These are phyloP conservation scores for Echeveria elegans DNA, from an alignment of 164 flowering plant genomes.

Conservation along the genomic window DNA sequence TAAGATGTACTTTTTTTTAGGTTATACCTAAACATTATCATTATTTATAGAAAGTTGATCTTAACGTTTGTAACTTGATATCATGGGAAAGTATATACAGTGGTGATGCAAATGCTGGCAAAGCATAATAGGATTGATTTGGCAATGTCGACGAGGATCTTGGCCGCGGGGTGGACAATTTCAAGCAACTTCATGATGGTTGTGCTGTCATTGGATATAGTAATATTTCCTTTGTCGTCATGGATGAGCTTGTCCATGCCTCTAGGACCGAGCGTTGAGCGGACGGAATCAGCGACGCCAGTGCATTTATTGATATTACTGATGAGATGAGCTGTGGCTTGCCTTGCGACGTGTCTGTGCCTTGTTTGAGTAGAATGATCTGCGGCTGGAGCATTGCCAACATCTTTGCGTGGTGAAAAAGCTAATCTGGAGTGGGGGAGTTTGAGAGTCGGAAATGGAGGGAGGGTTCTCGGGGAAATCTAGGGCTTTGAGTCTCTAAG, in stretches of 20 bases:
- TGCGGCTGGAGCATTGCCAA: constrained; percentile 61
- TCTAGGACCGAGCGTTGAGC: constrained; percentile 89
- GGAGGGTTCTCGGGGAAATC: not conserved
- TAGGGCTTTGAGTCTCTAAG: not conserved
- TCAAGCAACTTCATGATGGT: constrained; percentile 99
- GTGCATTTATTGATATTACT: constrained; percentile 95
- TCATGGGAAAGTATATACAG: too few relatives aligned
- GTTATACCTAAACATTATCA: too few relatives aligned
- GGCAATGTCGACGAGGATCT: constrained; percentile 95
- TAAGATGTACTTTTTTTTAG: too few relatives aligned
- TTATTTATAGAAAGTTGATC: too few relatives aligned
- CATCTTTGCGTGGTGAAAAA: not conserved
- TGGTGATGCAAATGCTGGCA: too few relatives aligned
- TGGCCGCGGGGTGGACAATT: constrained; percentile 92
- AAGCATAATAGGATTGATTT: too few relatives aligned
- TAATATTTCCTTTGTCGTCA: constrained; percentile 85
- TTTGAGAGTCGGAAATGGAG: not conserved
- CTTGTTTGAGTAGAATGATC: constrained; percentile 89
- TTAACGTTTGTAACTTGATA: too few relatives aligned
- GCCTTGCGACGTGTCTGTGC: constrained; percentile 98
- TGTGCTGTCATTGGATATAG: constrained; percentile 98
- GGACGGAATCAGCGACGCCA: constrained; percentile 67
- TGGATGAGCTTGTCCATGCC: constrained; percentile 99
- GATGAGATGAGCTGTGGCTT: constrained; percentile 77
- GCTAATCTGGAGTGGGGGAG: not conserved